Conservation (phyloP, 2,329 filamentous ascomycete genomes). For the Colletotrichum sp. region DNA sequence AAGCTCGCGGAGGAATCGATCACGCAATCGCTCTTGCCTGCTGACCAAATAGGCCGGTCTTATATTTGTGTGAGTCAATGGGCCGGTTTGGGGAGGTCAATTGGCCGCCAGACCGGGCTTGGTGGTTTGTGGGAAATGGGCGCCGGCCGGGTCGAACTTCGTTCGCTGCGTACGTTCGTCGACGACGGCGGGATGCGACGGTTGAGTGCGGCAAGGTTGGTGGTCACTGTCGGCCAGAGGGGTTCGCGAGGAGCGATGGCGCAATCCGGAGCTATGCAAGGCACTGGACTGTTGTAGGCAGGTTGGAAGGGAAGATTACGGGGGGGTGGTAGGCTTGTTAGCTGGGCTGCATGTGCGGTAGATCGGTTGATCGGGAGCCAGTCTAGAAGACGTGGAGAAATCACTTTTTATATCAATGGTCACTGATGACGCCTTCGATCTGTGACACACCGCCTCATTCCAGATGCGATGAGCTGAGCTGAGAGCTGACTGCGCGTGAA, state of each 20-base stretch:
- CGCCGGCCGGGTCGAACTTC: not conserved
- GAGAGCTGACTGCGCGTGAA: not conserved
- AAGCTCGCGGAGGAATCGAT: conserved; percentile 16
- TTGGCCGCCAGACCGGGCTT: not conserved
- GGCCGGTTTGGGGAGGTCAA: not conserved
- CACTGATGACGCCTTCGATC: conserved; percentile 17
- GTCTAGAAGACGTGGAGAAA: not conserved
- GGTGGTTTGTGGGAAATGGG: not conserved
- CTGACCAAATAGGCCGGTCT: not conserved
- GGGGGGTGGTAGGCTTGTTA: not conserved
- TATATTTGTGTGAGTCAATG: conserved; percentile 17
- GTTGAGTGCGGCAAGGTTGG: not conserved
- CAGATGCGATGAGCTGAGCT: not conserved
- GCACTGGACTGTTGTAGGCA: conserved; percentile 16
- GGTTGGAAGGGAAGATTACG: not conserved
- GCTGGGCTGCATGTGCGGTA: not conserved
- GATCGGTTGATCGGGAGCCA: conserved; percentile 11
- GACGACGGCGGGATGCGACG: not conserved
- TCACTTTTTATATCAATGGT: conserved; percentile 4
- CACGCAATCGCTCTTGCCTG: conserved; percentile 22
- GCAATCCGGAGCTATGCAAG: conserved; percentile 20
- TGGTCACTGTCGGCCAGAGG: not conserved
- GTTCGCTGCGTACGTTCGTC: not conserved
- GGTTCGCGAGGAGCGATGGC: conserved; percentile 1
- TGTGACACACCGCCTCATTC: not conserved